Percentiles rank a stretch among this genome's conserved stretches.
These are phyloP conservation scores for Penicillium angulare DNA, from an alignment of 495 filamentous ascomycete species.

Conservation along the genomic window DNA sequence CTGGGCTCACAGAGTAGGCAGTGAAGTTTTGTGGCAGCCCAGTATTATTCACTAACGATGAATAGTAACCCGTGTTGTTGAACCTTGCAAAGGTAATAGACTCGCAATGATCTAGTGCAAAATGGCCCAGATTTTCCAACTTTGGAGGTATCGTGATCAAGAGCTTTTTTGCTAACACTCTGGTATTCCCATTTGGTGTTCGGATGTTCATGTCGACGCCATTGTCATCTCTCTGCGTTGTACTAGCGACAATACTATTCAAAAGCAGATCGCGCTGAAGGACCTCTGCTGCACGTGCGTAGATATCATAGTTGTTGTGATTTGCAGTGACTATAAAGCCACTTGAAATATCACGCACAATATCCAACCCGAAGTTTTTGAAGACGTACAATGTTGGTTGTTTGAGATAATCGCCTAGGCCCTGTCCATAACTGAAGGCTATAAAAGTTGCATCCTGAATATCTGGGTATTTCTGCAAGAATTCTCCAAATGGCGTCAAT, in stretches of 20 bases:
- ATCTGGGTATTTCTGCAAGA: constrained; percentile 42
- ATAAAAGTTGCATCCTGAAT: constrained; percentile 25
- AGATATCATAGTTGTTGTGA: constrained; percentile 43
- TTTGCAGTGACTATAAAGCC: constrained; percentile 23
- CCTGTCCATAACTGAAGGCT: constrained; percentile 28
- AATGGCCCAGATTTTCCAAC: constrained; percentile 28
- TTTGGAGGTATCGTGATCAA: constrained; percentile 45
- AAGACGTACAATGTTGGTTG: constrained; percentile 28
- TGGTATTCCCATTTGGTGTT: constrained; percentile 30
- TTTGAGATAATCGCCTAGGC: constrained; percentile 38
- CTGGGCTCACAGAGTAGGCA: constrained; percentile 3
- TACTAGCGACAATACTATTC: constrained; percentile 24
- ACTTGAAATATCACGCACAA: constrained; percentile 14
- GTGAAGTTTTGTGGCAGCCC: constrained; percentile 29
- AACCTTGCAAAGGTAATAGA: constrained; percentile 30
- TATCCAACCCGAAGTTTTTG: constrained; percentile 21
- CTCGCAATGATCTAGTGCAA: constrained; percentile 38
- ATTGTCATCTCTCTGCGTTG: constrained; percentile 19
- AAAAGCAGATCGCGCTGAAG: constrained; percentile 33
- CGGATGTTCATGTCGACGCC: constrained; percentile 31
- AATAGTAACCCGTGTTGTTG: constrained; percentile 41
- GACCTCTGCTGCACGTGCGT: constrained; percentile 28
- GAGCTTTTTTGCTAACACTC: constrained; percentile 45
- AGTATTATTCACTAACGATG: constrained; percentile 38
- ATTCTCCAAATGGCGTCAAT: constrained; percentile 47